Evolutionary conservation across 768 basidiomycete species (phyloP), one percentile per base, ranked within the genome.

Genomic region (Lyophyllum atratum): DNA sequence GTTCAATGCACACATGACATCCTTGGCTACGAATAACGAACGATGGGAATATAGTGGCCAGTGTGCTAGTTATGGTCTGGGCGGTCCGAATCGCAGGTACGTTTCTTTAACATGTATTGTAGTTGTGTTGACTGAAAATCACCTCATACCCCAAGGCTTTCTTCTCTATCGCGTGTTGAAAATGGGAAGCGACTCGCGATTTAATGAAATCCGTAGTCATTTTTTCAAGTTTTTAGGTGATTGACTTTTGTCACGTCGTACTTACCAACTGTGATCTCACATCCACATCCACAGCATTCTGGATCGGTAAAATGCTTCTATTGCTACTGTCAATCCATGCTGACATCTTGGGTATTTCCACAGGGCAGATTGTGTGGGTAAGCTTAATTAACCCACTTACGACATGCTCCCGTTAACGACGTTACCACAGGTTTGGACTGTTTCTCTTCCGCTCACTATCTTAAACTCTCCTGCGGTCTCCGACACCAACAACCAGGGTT

Each of bases 151-250:
- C 24, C 17, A 46, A 78, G 86, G 83, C 0, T 90, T 89, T 69
- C 74, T 89, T 4, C 76, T 89, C 25, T 85, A 82, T 70, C 81
- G 87, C n/a, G 86, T 90, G 4, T 64, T 90, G 43, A 87, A 85
- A 64, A 84, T 76, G 8, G 87, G 87, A 1, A 83, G 80, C 61
- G 87, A 90, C 61, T 76, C 74, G 3, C 80, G 87, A 1, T 89
- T 89, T 64, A 86, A 90, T 61, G 79, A 84, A 17, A 87, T 89
- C 51, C 74, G 87, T 5, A 76, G 76, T 1, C 77, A 84, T 68
- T 88, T 89, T 68, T 82, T 83, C 73, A 85, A 83, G 61, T 88
- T 88, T 64, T 69, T 85, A 7, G 81, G 82, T 78, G 54, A 72
- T 59, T 19, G n/a, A n/a, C 40, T 51, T 44, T 22, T 1, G 21